Percentiles rank a stretch among this genome's conserved stretches.
phyloP scores from a whole-genome alignment of 129 eudicot genomes.

The Logfia minima region DNA sequence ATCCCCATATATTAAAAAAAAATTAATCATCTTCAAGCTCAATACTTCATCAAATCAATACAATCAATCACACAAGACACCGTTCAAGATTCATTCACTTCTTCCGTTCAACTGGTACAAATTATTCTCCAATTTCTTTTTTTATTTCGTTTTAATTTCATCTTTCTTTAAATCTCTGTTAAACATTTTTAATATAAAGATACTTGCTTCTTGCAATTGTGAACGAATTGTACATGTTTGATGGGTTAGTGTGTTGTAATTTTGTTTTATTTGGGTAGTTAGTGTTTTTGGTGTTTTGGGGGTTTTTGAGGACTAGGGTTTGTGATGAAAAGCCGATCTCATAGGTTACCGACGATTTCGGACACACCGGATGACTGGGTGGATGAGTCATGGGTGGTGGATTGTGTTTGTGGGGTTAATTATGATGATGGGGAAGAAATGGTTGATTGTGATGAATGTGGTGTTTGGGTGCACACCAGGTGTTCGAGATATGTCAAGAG shows the following conservation, averaged over 20 bases:
- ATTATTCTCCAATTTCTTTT: conserved; percentile 7
- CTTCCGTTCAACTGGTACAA: conserved; percentile 20
- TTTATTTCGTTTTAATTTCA: conserved; percentile 1
- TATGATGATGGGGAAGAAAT: conserved; percentile 96
- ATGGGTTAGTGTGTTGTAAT: neutral
- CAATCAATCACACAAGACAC: conserved; percentile 4
- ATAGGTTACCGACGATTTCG: conserved; percentile 60
- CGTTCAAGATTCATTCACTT: conserved; percentile 1
- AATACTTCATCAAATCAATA: conserved; percentile 9
- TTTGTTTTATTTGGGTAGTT: neutral
- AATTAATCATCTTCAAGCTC: conserved; percentile 20
- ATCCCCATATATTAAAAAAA: neutral
- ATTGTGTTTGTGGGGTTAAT: conserved; percentile 88
- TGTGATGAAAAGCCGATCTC: conserved; percentile 78
- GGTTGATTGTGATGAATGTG: conserved; percentile 97
- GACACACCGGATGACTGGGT: conserved; percentile 90
- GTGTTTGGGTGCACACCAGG: conserved; percentile 98
- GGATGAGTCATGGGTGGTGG: conserved; percentile 92
- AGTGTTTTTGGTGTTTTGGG: conserved; percentile 30
- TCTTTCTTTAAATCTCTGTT: conserved; percentile 15
- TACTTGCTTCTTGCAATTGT: conserved; percentile 9
- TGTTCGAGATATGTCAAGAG: conserved; percentile 81
- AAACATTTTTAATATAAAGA: neutral
- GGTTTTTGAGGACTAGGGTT: conserved; percentile 22
- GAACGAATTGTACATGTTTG: conserved; percentile 10